A percentile compares a stretch with the other conserved stretches of the same genome.
These are phyloP conservation scores for Taphrina flavorubra DNA, from an alignment of 1,139 yeast genomes.

Conservation along the genomic window DNA sequence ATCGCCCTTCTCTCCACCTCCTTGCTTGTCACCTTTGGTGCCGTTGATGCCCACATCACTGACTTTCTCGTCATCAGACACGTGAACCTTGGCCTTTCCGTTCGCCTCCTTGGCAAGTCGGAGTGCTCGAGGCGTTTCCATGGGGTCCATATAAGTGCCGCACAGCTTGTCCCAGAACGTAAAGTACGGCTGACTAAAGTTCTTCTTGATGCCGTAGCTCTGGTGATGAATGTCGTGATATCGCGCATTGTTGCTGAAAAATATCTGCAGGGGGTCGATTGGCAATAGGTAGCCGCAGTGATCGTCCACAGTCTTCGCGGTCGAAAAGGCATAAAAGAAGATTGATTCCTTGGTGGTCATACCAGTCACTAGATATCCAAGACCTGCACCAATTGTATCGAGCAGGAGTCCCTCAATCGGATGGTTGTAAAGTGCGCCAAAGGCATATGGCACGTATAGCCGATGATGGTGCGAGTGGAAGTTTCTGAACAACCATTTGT, in stretches of 20 bases:
- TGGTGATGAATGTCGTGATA: conserved; percentile 98
- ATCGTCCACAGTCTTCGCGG: conserved; percentile 92
- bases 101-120: conserved; percentile 43
- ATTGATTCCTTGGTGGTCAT: conserved; percentile 78
- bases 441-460: conserved; percentile 93
- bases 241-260: conserved; percentile 93
- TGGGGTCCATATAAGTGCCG: conserved; percentile 72
- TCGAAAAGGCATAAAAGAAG: conserved; percentile 79
- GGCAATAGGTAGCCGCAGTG: conserved; percentile 97
- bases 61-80: conserved; percentile 15
- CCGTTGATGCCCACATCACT: conserved; percentile 38
- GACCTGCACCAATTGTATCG: conserved; percentile 90
- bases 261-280: conserved; percentile 80
- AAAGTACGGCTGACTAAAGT: conserved; percentile 96
- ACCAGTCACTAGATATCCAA: conserved; percentile 68
- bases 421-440: conserved; percentile 92
- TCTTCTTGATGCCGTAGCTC: conserved; percentile 89
- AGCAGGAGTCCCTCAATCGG: conserved; percentile 90
- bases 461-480: conserved; percentile 95
- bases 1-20: conserved; percentile 33
- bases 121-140: conserved; percentile 51
- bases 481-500: conserved; percentile 71
- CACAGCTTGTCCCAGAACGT: conserved; percentile 83
- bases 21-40: conserved; percentile 31
- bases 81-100: conserved; percentile 29